These are phyloP conservation scores for Starmerella floris DNA, from an alignment of 805 yeast genomes.

Conservation along the genomic window DNA sequence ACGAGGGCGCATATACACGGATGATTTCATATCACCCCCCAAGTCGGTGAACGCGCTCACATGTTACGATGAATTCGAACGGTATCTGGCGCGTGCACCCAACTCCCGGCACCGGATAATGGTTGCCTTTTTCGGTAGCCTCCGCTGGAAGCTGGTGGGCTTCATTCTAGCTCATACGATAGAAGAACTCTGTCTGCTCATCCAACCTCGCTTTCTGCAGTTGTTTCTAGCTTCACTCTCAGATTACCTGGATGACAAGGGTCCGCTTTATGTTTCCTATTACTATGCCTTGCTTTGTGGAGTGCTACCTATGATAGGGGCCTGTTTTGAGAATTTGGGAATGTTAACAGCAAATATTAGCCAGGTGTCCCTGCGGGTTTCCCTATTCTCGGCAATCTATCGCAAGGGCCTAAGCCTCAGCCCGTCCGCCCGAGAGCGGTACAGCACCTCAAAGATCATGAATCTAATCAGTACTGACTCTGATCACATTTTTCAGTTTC, in stretches of 20 bases:
- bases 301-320: conserved; percentile 9
- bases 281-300: conserved; percentile 15
- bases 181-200: background rate
- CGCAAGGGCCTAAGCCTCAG: conserved; percentile 51
- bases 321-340: conserved; percentile 8
- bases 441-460: conserved; percentile 67
- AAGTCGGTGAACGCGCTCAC: background rate
- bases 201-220: conserved; percentile 9
- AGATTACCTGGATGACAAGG: conserved; percentile 5
- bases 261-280: conserved; percentile 9
- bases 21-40: background rate
- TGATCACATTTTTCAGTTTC: conserved; percentile 45
- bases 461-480: conserved; percentile 70
- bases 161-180: background rate
- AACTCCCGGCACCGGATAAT: background rate
- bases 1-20: background rate
- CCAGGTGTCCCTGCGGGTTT: background rate
- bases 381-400: conserved; percentile 29
- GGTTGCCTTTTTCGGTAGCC: background rate
- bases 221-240: conserved; percentile 11
- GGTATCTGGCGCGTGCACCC: background rate
- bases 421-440: conserved; percentile 40
- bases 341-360: background rate
- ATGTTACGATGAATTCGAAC: background rate
- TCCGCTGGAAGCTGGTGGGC: background rate